Evolutionary conservation across 2,329 filamentous ascomycete genomes (phyloP).

Genomic region (Incumbomyces lentus): DNA sequence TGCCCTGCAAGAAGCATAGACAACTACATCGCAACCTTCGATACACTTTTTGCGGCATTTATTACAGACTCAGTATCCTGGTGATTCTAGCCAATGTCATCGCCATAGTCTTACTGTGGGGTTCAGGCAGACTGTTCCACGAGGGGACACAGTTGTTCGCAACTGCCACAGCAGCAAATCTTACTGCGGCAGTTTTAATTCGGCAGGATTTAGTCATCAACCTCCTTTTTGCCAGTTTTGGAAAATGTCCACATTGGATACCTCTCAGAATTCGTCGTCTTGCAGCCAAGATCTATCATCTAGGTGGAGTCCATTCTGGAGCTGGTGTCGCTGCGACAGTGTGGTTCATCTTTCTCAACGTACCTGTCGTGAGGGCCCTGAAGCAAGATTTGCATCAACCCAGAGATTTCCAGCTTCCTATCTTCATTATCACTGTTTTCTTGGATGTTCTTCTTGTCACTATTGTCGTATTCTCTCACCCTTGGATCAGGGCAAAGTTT

Average conservation of each 20-base stretch:
- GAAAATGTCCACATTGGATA: constrained; percentile 34
- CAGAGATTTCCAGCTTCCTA: constrained; percentile 23
- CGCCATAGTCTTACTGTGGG: constrained; percentile 27
- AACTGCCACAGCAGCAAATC: constrained; percentile 36
- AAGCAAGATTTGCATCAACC: constrained; percentile 5
- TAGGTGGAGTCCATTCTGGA: constrained; percentile 45
- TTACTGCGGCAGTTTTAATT: constrained; percentile 38
- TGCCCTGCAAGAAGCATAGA: constrained; percentile 19
- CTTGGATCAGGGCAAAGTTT: constrained; percentile 48
- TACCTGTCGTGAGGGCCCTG: constrained; percentile 22
- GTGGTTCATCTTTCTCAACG: constrained; percentile 36
- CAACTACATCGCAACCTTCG: constrained; percentile 25
- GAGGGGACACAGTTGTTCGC: constrained; percentile 23
- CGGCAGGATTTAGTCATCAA: constrained; percentile 47
- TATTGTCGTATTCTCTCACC: constrained; percentile 55
- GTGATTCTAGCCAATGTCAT: constrained; percentile 31
- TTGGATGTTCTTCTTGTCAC: constrained; percentile 47
- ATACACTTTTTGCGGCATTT: constrained; percentile 30
- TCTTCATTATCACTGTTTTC: constrained; percentile 46
- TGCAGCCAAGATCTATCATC: constrained; percentile 43
- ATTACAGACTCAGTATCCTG: constrained; percentile 34
- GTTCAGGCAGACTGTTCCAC: constrained; percentile 27
- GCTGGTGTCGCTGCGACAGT: constrained; percentile 39
- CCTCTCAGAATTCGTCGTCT: constrained; percentile 37
- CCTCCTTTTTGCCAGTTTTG: constrained; percentile 36